phyloP scores from a whole-genome alignment of 306 rosid species.

The Cicer yamashitae region DNA sequence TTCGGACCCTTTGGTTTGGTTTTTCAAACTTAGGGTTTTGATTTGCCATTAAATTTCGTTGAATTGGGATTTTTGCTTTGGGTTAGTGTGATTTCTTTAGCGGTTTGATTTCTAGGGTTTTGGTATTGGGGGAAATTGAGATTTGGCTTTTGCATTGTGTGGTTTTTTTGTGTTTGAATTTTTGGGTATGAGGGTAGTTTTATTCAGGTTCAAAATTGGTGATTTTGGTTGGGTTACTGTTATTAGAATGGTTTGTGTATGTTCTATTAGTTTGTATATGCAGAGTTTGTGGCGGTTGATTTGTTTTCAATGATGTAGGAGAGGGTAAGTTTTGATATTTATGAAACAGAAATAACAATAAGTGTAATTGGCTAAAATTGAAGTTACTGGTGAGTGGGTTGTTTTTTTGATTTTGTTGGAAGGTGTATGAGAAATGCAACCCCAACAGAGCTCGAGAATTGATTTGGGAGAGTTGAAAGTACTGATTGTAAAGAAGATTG shows the following conservation, averaged over 20 bases:
- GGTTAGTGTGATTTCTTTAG: conserved; percentile 48
- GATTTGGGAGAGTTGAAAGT: conserved; percentile 90
- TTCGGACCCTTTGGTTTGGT: conserved; percentile 44
- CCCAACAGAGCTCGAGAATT: conserved; percentile 87
- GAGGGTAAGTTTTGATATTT: conserved; percentile 60
- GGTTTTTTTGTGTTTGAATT: conserved; percentile 50
- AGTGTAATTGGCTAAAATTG: conserved; percentile 52
- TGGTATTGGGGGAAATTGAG: conserved; percentile 58
- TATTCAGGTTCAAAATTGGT: conserved; percentile 50
- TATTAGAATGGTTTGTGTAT: conserved; percentile 45
- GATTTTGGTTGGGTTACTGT: conserved; percentile 45
- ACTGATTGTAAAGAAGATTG: conserved; percentile 81
- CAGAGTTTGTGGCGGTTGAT: conserved; percentile 45
- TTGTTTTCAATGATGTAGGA: conserved; percentile 52
- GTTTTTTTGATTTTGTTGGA: conserved; percentile 58
- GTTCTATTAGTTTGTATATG: conserved; percentile 41
- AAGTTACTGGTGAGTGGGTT: conserved; percentile 56
- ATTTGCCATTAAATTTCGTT: conserved; percentile 49
- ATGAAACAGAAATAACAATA: conserved; percentile 53
- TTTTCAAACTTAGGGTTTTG: conserved; percentile 73
- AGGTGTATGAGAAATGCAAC: conserved; percentile 93
- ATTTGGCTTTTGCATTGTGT: conserved; percentile 76
- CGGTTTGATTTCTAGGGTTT: conserved; percentile 92
- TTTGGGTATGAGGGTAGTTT: conserved; percentile 48
- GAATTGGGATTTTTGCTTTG: conserved; percentile 48